Evolutionary conservation across 345 rosid species (phyloP), one percentile per base, ranked within the genome.

Genomic region (Euphorbia tirucalli): DNA sequence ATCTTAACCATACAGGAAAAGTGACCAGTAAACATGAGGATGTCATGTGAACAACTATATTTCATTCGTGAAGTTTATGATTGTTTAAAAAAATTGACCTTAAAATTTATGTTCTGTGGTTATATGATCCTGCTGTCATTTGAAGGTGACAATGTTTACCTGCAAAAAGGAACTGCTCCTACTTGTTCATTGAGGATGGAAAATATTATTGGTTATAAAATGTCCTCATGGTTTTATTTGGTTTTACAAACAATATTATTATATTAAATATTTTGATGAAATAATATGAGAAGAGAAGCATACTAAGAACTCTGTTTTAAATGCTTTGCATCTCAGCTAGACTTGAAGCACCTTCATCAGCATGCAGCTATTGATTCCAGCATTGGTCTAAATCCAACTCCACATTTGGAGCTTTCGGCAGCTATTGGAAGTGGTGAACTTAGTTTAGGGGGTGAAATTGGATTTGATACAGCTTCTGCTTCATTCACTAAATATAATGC

Each of bases 331-430:
- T 69, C 73, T 60, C 87, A 92, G 97, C 78, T 92, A 78, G 96
- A 92, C 66, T 84, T 92, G 68, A 90, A 90, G 71, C 90, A 92
- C 79, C 78, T 84, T 74, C 93, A 92, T 77, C 89, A 81, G 64
- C 90, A 88, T 73, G 93, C 89, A 4, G 89, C 89, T 52, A 77
- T 90, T 72, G 82, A 80, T 72, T 85, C 92, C 56, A 83, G 92
- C 76, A 89, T 90, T 75, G 97, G 93, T 75, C 86, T 92, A 63
- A 89, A 90, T 75, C 90, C 96, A 73, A 77, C 83, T 65, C 97
- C 97, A 16, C 81, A 71, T 56, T 75, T 92, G 79, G 95, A 90
- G 75, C 77, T 92, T 55, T 88, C 97, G 35, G 93, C 90, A 63
- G 86, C 95, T 41, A 78, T 90, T 60, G 97, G 96, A 64, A 90